Conservation (phyloP, 202 grass and related monocot species). For the Panicum virgatum region DNA sequence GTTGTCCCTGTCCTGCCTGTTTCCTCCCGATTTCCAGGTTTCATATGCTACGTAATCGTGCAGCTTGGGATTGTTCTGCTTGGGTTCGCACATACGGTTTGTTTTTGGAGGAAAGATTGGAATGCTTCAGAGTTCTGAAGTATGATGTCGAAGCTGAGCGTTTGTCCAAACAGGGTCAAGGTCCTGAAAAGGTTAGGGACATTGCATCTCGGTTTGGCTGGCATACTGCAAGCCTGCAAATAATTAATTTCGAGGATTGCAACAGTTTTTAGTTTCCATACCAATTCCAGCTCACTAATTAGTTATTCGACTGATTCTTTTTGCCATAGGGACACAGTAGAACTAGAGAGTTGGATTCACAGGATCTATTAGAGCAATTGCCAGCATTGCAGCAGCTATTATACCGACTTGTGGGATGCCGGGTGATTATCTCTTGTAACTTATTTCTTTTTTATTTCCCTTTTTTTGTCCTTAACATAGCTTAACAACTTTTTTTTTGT, state of each 20-base stretch:
- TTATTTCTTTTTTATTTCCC: not conserved
- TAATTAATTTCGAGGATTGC: constrained; percentile 12
- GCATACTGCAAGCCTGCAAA: not conserved
- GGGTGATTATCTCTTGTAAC: constrained; percentile 50
- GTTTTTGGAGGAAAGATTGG: constrained; percentile 96
- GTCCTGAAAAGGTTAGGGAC: constrained; percentile 82
- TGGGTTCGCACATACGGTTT: constrained; percentile 95
- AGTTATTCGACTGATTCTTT: constrained; percentile 9
- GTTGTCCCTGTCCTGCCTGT: not conserved
- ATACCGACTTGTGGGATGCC: constrained; percentile 91
- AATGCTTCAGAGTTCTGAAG: constrained; percentile 89
- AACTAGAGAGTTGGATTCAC: constrained; percentile 83
- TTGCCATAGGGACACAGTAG: constrained; percentile 72
- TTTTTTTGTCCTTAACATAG: constrained; percentile 5
- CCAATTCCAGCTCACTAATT: not conserved
- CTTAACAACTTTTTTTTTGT: not conserved
- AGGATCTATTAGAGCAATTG: constrained; percentile 88
- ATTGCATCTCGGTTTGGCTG: not conserved
- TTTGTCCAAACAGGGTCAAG: constrained; percentile 79
- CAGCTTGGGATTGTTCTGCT: constrained; percentile 98
- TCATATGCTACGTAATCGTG: constrained; percentile 10
- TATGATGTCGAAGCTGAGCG: constrained; percentile 98
- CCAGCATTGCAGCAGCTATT: constrained; percentile 97
- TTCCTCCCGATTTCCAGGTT: constrained; percentile 13
- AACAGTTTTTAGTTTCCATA: not conserved